Conservation (phyloP, 2,329 filamentous ascomycete species). For the Pseudogymnoascus sp. region DNA sequence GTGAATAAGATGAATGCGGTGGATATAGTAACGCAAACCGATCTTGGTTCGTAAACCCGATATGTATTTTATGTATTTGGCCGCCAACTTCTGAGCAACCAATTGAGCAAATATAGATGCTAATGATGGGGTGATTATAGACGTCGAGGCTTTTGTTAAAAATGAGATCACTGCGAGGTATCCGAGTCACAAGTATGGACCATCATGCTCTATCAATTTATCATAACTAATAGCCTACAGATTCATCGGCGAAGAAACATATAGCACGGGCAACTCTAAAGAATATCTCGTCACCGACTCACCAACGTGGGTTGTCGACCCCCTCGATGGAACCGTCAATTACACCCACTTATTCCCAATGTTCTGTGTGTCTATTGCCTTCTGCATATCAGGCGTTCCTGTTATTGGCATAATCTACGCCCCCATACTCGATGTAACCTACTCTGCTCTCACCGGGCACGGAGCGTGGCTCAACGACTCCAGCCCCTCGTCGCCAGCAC, state of each 20-base stretch:
- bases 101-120: conserved; percentile 14
- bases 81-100: background rate
- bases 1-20: conserved; percentile 67
- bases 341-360: conserved; percentile 74
- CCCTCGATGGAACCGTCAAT: conserved; percentile 71
- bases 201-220: background rate
- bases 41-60: conserved; percentile 48
- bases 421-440: conserved; percentile 61
- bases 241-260: conserved; percentile 72
- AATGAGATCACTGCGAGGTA: conserved; percentile 50
- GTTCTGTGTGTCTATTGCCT: conserved; percentile 72
- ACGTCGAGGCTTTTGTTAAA: conserved; percentile 65
- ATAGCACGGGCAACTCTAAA: conserved; percentile 59
- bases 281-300: conserved; percentile 56
- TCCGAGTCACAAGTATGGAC: conserved; percentile 55
- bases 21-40: conserved; percentile 70
- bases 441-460: conserved; percentile 56
- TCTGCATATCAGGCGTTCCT: conserved; percentile 52
- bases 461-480: conserved; percentile 49
- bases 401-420: conserved; percentile 66
- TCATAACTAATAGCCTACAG: conserved; percentile 31
- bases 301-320: conserved; percentile 72
- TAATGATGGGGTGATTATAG: conserved; percentile 32
- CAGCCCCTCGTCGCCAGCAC: conserved; percentile 19
- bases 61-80: conserved; percentile 12